Evolutionary conservation across 2,329 filamentous ascomycete species (phyloP).

Genomic region (Magnaporthales sp.): DNA sequence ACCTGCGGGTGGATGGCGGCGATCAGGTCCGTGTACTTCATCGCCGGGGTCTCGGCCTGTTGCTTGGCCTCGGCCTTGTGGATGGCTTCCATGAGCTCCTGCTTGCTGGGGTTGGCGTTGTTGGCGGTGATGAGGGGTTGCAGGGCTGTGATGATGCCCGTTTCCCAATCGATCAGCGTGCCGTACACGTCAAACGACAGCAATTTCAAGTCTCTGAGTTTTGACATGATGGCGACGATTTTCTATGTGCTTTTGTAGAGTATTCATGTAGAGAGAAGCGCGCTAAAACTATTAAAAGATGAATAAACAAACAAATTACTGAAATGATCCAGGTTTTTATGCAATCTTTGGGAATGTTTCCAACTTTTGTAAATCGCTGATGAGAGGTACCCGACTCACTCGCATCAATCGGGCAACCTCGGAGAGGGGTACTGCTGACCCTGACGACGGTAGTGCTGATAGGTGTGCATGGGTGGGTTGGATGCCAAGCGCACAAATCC

Average conservation of each 20-base stretch:
- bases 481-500: too few relatives aligned
- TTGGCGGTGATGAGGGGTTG: slow-evolving; percentile 31
- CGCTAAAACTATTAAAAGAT: background rate
- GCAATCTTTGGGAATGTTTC: too few relatives aligned
- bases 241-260: too few relatives aligned
- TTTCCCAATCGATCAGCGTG: slow-evolving; percentile 72
- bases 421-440: too few relatives aligned
- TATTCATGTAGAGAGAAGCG: too few relatives aligned
- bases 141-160: slow-evolving; percentile 50
- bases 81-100: slow-evolving; percentile 23
- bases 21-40: slow-evolving; percentile 54
- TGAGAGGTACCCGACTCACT: too few relatives aligned
- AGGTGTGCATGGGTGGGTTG: too few relatives aligned
- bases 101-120: background rate
- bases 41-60: slow-evolving; percentile 43
- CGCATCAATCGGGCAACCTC: too few relatives aligned
- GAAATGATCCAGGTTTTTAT: too few relatives aligned
- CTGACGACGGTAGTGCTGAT: too few relatives aligned
- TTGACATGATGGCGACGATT: slow-evolving; percentile 9
- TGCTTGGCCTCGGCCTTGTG: slow-evolving; percentile 37
- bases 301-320: too few relatives aligned
- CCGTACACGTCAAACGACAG: slow-evolving; percentile 75
- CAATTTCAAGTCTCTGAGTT: slow-evolving; percentile 20
- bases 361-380: too few relatives aligned
- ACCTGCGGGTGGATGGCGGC: slow-evolving; percentile 35